These are phyloP conservation scores for Peniophora sp. DNA, from an alignment of 1,284 basidiomycete genomes.

Conservation along the genomic window DNA sequence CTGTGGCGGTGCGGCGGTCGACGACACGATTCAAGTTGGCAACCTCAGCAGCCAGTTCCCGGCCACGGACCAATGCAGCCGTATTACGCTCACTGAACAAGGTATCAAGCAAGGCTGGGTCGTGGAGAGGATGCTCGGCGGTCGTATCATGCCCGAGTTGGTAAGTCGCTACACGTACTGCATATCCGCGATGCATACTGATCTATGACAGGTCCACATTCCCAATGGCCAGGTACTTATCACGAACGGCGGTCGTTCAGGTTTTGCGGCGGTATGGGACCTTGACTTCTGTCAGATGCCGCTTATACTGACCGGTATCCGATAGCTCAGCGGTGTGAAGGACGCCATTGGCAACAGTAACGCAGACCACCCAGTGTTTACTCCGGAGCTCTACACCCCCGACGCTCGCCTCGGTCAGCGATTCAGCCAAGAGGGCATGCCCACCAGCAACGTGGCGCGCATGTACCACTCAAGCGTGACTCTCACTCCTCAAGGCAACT, in stretches of 20 bases:
- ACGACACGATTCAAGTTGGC: constrained; percentile 14
- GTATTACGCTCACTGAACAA: constrained; percentile 27
- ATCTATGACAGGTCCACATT: constrained; percentile 23
- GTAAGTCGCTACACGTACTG: too few species aligned
- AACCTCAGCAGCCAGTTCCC: constrained; percentile 26
- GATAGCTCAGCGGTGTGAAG: constrained; percentile 18
- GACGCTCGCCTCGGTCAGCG: constrained; percentile 34
- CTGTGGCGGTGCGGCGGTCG: constrained; percentile 29
- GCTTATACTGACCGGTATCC: background rate
- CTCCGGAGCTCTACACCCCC: constrained; percentile 46
- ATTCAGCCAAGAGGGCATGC: constrained; percentile 37
- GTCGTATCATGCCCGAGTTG: constrained; percentile 34
- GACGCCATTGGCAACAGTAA: constrained; percentile 30
- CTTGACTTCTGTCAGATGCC: background rate
- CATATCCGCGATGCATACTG: too few species aligned
- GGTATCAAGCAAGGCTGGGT: constrained; percentile 26
- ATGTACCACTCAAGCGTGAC: constrained; percentile 37
- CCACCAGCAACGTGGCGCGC: constrained; percentile 34
- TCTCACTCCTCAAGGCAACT: constrained; percentile 32
- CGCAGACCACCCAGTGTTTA: constrained; percentile 35
- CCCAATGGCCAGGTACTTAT: constrained; percentile 40
- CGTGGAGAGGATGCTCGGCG: background rate
- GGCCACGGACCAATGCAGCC: constrained; percentile 31
- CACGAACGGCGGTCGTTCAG: constrained; percentile 32
- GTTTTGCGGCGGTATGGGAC: constrained; percentile 32